Evolutionary conservation across 2,329 filamentous ascomycete genomes (phyloP), one percentile per base, ranked within the genome.

Genomic region (Chaetothyriales sp.): DNA sequence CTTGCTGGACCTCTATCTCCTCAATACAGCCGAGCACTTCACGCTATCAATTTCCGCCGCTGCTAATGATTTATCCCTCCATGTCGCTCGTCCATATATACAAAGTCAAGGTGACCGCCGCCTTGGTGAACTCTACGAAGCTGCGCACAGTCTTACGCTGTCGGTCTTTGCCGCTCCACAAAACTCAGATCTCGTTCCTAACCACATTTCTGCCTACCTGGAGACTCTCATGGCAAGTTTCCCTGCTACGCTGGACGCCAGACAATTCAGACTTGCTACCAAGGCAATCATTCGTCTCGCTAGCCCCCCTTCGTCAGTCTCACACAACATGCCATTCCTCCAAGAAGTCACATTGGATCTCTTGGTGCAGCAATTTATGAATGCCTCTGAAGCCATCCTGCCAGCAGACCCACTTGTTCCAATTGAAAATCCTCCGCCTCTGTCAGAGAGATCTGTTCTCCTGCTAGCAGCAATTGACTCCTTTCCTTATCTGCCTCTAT

Each of bases 191-290:
- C 69, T 93, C 19, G 81, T 86, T 15, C 76, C 80, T 7, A 75
- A 77, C 55, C 77, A 92, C 49, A 74, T 89, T 1, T 86, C 87
- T 0, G 86, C 86, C 62, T 95, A 95, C 66, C 80, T 93, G 56
- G 82, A 89, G 59, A 80, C 82, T 12, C 74, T 95, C 0, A 85
- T 94, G 62, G 73, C 72, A 61, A 81, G 86, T 0, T 95, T 95
- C 65, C 88, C 89, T 0, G 64, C 73, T 1, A 83, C 83, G 52
- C 79, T 95, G 18, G 89, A 86, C 0, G 75, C 85, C 0, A 80
- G 88, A 15, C 89, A 95, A 64, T 95, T 95, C 70, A 79, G 88
- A 26, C 73, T 95, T 8, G 89, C 88, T 9, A 89, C 94, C 72
- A 86, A 83, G 64, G 90, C 86, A 1, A 72, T 95, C 45, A 79